These are phyloP conservation scores for Setaria viridis DNA, from an alignment of 202 grass and related monocot species.

Conservation along the genomic window DNA sequence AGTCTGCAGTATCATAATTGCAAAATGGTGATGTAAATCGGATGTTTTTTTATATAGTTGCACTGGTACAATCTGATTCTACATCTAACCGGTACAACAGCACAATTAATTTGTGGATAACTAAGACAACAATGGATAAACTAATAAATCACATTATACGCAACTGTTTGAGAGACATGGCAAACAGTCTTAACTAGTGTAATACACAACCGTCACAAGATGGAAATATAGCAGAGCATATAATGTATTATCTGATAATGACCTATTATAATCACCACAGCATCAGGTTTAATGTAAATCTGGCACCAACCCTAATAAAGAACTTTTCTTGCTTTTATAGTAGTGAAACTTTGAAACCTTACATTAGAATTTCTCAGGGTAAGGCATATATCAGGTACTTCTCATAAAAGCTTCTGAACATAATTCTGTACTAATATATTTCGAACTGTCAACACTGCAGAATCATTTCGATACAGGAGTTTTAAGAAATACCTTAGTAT, in stretches of 20 bases:
- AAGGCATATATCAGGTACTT: neutral
- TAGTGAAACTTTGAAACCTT: neutral
- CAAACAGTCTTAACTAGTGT: neutral
- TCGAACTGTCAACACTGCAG: neutral
- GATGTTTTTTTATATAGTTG: neutral
- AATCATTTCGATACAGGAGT: slow-evolving; percentile 22
- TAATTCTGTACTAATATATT: neutral
- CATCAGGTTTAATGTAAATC: neutral
- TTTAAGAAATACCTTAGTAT: slow-evolving; percentile 73
- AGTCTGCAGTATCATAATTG: neutral
- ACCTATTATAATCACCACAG: neutral
- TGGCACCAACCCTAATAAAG: neutral
- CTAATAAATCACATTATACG: neutral
- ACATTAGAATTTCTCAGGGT: neutral
- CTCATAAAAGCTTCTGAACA: neutral
- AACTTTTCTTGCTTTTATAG: neutral
- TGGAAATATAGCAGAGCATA: neutral
- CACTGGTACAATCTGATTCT: neutral
- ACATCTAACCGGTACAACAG: neutral
- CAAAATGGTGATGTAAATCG: neutral
- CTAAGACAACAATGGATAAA: neutral
- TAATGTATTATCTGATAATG: neutral
- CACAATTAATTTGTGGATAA: neutral
- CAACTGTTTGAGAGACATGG: neutral
- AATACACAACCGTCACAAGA: neutral